Conservation (phyloP, 805 yeast species). For the Lachancea lanzarotensis region DNA sequence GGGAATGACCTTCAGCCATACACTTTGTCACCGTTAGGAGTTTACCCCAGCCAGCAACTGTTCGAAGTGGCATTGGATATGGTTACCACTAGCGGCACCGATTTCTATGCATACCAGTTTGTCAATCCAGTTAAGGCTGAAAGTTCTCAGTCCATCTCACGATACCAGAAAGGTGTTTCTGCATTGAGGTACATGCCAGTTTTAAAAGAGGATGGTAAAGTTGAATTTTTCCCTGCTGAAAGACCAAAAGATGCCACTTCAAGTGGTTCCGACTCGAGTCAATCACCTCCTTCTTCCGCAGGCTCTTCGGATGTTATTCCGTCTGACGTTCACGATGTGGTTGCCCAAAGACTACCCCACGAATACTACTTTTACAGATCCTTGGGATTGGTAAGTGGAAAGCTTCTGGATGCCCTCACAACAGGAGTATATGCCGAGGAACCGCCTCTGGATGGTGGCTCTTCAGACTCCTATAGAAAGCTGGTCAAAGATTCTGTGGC, state of each 20-base stretch:
- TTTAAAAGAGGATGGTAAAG: constrained; percentile 58
- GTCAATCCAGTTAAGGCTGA: constrained; percentile 35
- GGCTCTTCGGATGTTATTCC: constrained; percentile 40
- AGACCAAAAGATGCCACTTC: constrained; percentile 5
- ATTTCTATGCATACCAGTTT: constrained; percentile 42
- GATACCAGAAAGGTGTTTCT: constrained; percentile 62
- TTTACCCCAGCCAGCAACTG: constrained; percentile 26
- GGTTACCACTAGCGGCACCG: constrained; percentile 37
- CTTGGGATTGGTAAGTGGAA: constrained; percentile 55
- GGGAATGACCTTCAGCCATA: constrained; percentile 72
- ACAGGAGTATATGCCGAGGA: constrained; percentile 57
- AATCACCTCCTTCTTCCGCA: constrained; percentile 9
- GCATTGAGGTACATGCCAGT: constrained; percentile 71
- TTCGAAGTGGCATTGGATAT: constrained; percentile 36
- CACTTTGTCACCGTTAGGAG: constrained; percentile 45
- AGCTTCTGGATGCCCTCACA: constrained; percentile 58
- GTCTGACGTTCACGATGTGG: constrained; percentile 69
- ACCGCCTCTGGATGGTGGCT: constrained; percentile 60
- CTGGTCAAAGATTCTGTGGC: constrained; percentile 44
- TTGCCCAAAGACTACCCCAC: constrained; percentile 80
- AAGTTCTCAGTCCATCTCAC: constrained; percentile 34
- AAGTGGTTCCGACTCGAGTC: background rate
- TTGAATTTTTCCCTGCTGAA: constrained; percentile 47
- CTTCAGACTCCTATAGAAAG: constrained; percentile 50
- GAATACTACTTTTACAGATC: constrained; percentile 79